Base-by-base conservation (phyloP, 1,284 basidiomycete species). In the Cryptococcus sp. region DNA sequence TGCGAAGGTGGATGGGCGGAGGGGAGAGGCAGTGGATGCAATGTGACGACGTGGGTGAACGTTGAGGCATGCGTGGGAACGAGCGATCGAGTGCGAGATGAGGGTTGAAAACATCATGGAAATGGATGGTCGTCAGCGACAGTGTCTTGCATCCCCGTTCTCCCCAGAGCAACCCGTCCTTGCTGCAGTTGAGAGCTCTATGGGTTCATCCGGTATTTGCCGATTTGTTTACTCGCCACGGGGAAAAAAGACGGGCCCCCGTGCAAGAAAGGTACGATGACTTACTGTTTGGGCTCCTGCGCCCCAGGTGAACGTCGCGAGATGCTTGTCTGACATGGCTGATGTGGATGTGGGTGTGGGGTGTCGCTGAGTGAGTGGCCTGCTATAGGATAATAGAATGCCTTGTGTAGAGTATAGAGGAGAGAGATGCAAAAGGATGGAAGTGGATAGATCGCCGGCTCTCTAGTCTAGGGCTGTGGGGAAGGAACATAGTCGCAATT, bases 231-330 rank as follows among this genome's bases (percentile, higher is more conserved):
- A 23, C 23, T n/a, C 18, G 23, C 46, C 4, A 9, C 18, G 18
- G 18, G 3, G 15, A 46, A 13, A n/a, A 50, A 20, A 9, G 28
- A 33, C 28, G 28, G 28, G 28, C 4, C 28, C 28, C 28, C 28
- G 28, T 4, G 28, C 9, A 33, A 33, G 28, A 9, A 33, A 33
- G 28, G 28, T 33, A 33, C 28, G 28, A 33, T 9, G 9, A 74
- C 73, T 62, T 58, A 76, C 73, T 36, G 62, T 56, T 45, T 68
- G 56, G 15, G 73, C 72, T 21, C 73, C 73, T 20, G 69, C 67
- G 47, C 72, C 73, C 73, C 73, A 76, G 39, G 69, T 70, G 59
- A 76, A 74, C 37, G 60, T 67, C 38, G 67, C 69, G 33, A 57
- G 42, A 63, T 74, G 70, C 62, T 66, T 65, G 43, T 57, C 33